Conservation (phyloP, 2,329 filamentous ascomycete genomes). For the Cladorrhinum sp. region DNA sequence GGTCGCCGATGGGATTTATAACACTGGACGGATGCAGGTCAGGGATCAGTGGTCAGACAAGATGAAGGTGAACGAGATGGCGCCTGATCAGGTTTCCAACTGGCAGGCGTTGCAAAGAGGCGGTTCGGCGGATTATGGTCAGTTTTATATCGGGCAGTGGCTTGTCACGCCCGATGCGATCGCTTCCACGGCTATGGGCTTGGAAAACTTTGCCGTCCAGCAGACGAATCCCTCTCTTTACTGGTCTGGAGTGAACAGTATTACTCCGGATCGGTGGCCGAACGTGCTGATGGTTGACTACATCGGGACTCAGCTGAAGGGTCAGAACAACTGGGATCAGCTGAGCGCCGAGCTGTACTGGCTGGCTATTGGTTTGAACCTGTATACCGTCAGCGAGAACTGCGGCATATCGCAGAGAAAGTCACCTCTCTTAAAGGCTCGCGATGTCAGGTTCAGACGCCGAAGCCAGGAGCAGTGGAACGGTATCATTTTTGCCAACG, state of each 20-base stretch:
- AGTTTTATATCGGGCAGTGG: constrained; percentile 34
- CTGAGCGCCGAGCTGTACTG: constrained; percentile 34
- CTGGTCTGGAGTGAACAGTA: constrained; percentile 30
- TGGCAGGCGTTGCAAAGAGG: constrained; percentile 23
- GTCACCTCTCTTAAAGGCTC: constrained; percentile 26
- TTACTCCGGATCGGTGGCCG: constrained; percentile 29
- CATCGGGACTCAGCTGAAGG: constrained; percentile 31
- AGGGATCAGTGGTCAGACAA: constrained; percentile 34
- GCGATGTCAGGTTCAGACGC: not conserved
- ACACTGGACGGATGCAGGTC: constrained; percentile 22
- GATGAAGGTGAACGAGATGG: constrained; percentile 17
- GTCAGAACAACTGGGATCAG: constrained; percentile 28
- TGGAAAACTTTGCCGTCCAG: constrained; percentile 32
- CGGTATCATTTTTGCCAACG: constrained; percentile 34
- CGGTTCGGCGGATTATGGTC: constrained; percentile 18
- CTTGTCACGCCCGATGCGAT: constrained; percentile 30
- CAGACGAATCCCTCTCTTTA: constrained; percentile 37
- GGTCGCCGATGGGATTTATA: constrained; percentile 33
- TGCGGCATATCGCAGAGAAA: constrained; percentile 27
- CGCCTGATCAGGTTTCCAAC: constrained; percentile 17
- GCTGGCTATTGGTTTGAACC: constrained; percentile 31
- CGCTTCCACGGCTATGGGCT: constrained; percentile 25
- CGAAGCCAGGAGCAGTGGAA: constrained; percentile 24
- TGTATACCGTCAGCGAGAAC: constrained; percentile 36
- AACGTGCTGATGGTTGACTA: constrained; percentile 35